A percentile compares a stretch with the other conserved stretches of the same genome.
phyloP scores from a whole-genome alignment of 352 stramenopile genomes.

The Phytophthora boehmeriae region DNA sequence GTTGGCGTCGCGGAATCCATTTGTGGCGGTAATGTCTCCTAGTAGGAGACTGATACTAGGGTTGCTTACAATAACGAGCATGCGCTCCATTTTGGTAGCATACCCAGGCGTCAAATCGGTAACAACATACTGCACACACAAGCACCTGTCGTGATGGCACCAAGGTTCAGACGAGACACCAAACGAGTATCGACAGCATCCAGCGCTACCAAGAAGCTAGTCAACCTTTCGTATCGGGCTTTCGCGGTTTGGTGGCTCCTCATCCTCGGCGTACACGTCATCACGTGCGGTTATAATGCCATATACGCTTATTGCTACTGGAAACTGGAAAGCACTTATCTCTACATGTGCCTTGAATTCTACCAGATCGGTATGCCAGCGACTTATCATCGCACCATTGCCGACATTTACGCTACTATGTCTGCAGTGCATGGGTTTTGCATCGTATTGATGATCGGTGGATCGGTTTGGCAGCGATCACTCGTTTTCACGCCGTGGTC shows the following conservation, averaged over 20 bases:
- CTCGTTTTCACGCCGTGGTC: slow-evolving; percentile 22
- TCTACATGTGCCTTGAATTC: slow-evolving; percentile 18
- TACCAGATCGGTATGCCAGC: slow-evolving; percentile 24
- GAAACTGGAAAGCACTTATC: slow-evolving; percentile 10
- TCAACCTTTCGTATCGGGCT: slow-evolving; percentile 6
- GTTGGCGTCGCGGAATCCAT: too few species aligned
- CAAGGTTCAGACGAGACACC: too few species aligned
- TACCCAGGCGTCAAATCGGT: too few species aligned
- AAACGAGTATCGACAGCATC: too few species aligned
- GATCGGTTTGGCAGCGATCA: slow-evolving; percentile 5
- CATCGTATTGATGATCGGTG: slow-evolving; percentile 19
- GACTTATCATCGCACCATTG: slow-evolving; percentile 22
- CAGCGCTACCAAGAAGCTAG: background rate
- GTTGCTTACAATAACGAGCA: too few species aligned
- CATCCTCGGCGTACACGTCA: slow-evolving; percentile 7
- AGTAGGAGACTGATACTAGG: too few species aligned
- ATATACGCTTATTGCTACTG: slow-evolving; percentile 18
- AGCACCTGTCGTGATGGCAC: too few species aligned
- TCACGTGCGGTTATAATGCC: slow-evolving; percentile 20
- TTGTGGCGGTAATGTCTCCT: too few species aligned
- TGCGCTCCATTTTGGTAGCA: too few species aligned
- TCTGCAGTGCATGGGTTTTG: slow-evolving; percentile 24
- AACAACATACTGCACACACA: too few species aligned
- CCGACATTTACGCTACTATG: slow-evolving; percentile 23
- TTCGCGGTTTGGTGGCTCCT: slow-evolving; percentile 16